Base-by-base conservation (phyloP, 495 filamentous ascomycete species). In the Coniosporium apollinis region DNA sequence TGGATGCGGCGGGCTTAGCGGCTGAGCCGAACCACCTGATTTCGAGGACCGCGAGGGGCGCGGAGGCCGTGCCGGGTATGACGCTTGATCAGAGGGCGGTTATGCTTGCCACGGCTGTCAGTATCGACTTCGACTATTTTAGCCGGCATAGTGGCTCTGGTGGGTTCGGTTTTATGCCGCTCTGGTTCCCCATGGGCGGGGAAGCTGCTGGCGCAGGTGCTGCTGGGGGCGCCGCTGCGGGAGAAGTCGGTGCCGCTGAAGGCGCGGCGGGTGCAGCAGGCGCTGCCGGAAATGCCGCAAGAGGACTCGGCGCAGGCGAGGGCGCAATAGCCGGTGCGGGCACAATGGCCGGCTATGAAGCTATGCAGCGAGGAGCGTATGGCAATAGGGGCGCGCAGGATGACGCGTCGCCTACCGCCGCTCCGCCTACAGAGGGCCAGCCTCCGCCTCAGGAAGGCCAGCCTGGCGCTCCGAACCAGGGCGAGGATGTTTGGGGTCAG, bases 41-140 rank as follows among this genome's bases (percentile, higher is more conserved):
- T 16, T 58, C 58, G 3, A 48, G 60, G 13, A 50, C 54, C 38
- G 33, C 17, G 30, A 17, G 14, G n/a, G 34, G 36, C 29, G 41
- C 37, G 5, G 30, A 34, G 21, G 37, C 38, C 13, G 36, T 44
- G 15, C 45, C 59, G 2, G 72, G 66, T 1, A 75, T 81, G 73
- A 76, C 72, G 14, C 62, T 81, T 5, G 76, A 79, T 44, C 74
- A 79, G 55, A 65, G 76, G 24, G 75, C 76, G 1, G 66, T 79
- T 17, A 79, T 79, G 74, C 59, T 81, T 20, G 76, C 76, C 13
- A 76, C 74, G 1, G 76, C 76, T 13, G 74, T 79, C 13, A 76
- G 66, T 31, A 59, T 80, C 33, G 76, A 80, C 50, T 81, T 79
- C 38, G 76, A 81, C 49, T 81, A 79, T 47, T 81, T 81, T 54